Evolutionary conservation across 1,284 basidiomycete species (phyloP).

Genomic region (Exsudoporus floridanus): DNA sequence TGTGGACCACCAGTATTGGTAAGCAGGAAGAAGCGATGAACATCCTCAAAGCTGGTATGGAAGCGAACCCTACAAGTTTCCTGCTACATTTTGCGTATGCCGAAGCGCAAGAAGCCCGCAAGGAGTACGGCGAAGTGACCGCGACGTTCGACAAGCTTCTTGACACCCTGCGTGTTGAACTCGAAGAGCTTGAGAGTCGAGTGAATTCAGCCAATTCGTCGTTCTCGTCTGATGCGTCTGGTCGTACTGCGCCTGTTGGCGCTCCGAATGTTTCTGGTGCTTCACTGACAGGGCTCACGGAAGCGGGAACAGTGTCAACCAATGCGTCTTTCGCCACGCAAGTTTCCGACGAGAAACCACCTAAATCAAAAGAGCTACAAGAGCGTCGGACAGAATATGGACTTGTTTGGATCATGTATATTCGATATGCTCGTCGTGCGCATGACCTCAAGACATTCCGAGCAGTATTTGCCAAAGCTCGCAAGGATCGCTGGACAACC

Average conservation of each 20-base stretch:
- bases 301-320: conserved; percentile 33
- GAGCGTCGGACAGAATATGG: conserved; percentile 68
- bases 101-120: conserved; percentile 77
- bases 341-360: conserved; percentile 47
- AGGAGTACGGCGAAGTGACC: conserved; percentile 68
- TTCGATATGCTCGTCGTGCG: conserved; percentile 63
- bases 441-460: conserved; percentile 68
- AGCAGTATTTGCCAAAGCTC: conserved; percentile 79
- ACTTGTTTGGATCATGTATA: conserved; percentile 81
- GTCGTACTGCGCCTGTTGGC: conserved; percentile 31
- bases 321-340: conserved; percentile 46
- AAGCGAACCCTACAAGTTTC: conserved; percentile 86
- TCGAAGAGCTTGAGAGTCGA: conserved; percentile 65
- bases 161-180: conserved; percentile 62
- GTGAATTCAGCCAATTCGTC: conserved; percentile 46
- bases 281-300: conserved; percentile 19
- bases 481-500: conserved; percentile 81
- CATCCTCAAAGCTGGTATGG: conserved; percentile 83
- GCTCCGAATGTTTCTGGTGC: conserved; percentile 17
- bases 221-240: conserved; percentile 36
- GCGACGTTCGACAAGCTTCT: conserved; percentile 72
- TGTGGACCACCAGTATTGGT: conserved; percentile 72
- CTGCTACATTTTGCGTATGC: conserved; percentile 87
- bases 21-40: conserved; percentile 80
- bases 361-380: conserved; percentile 52